Conservation (phyloP, 2,329 filamentous ascomycete genomes). For the Cladosporium halotolerans region DNA sequence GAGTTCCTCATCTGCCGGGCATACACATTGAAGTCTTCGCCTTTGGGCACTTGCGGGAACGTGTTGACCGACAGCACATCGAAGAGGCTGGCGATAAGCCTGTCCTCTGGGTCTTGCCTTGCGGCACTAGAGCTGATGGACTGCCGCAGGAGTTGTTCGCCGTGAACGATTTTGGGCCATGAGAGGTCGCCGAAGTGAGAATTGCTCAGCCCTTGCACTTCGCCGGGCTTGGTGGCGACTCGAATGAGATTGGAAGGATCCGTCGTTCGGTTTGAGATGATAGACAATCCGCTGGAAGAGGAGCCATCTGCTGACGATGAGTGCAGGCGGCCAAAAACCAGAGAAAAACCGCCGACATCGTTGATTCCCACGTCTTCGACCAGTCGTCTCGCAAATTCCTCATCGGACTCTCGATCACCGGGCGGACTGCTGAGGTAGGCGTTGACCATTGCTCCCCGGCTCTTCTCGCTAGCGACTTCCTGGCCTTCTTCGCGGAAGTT, state of each 20-base stretch:
- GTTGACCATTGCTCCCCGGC: constrained; percentile 55
- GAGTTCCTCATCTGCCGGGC: constrained; percentile 52
- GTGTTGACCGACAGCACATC: constrained; percentile 49
- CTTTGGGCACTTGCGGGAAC: constrained; percentile 45
- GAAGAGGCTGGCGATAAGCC: constrained; percentile 49
- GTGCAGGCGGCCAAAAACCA: constrained; percentile 46
- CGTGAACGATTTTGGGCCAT: constrained; percentile 57
- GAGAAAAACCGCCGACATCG: constrained; percentile 57
- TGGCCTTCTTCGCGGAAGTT: constrained; percentile 54
- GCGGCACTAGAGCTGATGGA: constrained; percentile 42
- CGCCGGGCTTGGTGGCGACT: constrained; percentile 42
- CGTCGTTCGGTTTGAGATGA: constrained; percentile 58
- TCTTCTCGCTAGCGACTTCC: constrained; percentile 40
- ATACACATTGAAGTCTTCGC: constrained; percentile 50
- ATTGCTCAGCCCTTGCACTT: constrained; percentile 57
- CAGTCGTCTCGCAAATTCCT: constrained; percentile 48
- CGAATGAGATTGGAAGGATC: constrained; percentile 46
- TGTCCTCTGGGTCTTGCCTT: constrained; percentile 37
- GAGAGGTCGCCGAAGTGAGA: constrained; percentile 52
- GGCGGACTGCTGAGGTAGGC: constrained; percentile 48
- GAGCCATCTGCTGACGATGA: constrained; percentile 13
- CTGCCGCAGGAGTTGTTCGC: constrained; percentile 47
- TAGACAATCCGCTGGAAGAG: constrained; percentile 39
- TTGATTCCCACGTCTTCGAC: constrained; percentile 49
- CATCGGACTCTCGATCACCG: constrained; percentile 36